Percentiles rank a stretch among this genome's conserved stretches.
phyloP scores from a whole-genome alignment of 768 basidiomycete genomes.

The Fibroporia radiculosa region DNA sequence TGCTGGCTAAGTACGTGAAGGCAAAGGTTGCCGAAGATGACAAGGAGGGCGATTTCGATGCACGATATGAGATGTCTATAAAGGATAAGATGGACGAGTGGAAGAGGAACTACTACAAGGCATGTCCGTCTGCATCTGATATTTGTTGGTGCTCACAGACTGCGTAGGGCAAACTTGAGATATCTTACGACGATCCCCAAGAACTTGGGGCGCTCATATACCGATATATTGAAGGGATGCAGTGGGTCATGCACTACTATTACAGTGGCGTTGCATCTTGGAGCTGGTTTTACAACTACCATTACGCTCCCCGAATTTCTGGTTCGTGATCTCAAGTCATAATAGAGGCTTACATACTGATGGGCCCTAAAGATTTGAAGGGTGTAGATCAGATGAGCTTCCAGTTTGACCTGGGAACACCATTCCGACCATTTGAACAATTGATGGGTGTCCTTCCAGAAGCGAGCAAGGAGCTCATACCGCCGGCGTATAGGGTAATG shows the following conservation, averaged over 20 bases:
- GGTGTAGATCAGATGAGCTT: conserved; percentile 76
- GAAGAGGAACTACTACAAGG: conserved; percentile 88
- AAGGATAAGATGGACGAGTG: conserved; percentile 86
- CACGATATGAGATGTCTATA: conserved; percentile 62
- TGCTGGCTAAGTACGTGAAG: conserved; percentile 82
- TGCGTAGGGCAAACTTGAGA: conserved; percentile 74
- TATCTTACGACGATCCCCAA: conserved; percentile 64
- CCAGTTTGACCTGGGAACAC: conserved; percentile 76
- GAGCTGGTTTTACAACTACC: conserved; percentile 99
- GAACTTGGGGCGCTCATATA: conserved; percentile 65
- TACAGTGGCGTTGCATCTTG: conserved; percentile 96
- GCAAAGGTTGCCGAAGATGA: conserved; percentile 71
- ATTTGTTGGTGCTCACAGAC: conserved; percentile 7
- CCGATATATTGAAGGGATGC: conserved; percentile 87
- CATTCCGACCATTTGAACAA: conserved; percentile 92
- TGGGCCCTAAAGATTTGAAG: conserved; percentile 40
- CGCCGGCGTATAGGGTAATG: conserved; percentile 73
- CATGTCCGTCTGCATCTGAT: conserved; percentile 23
- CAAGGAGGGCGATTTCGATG: conserved; percentile 71
- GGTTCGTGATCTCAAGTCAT: conserved; percentile 39
- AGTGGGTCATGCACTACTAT: conserved; percentile 99
- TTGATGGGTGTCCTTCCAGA: conserved; percentile 96
- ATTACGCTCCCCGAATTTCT: conserved; percentile 94
- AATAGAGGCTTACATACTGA: neutral
- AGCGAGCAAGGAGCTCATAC: conserved; percentile 86